These are phyloP conservation scores for Wickerhamiella pararugosa DNA, from an alignment of 1,139 yeast species.

Conservation along the genomic window DNA sequence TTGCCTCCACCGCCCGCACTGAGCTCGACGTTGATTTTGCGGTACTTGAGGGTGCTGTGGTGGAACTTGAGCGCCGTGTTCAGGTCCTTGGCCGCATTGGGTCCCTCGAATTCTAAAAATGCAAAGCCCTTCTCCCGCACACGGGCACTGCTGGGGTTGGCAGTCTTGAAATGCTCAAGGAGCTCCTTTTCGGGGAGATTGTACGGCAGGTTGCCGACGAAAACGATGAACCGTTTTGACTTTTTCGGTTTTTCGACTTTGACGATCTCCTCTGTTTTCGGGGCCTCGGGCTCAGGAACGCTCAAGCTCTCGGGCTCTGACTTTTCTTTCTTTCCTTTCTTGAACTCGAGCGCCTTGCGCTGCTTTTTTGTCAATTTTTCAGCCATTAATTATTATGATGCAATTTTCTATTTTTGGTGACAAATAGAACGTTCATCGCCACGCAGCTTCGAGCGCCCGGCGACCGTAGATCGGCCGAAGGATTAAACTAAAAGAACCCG, in stretches of 20 bases:
- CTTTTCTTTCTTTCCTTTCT: neutral
- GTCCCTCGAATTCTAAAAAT: constrained; percentile 63
- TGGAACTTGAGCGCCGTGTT: constrained; percentile 73
- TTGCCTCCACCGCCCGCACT: constrained; percentile 99
- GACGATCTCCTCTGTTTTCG: neutral
- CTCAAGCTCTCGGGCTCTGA: neutral
- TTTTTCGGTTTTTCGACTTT: constrained; percentile 31
- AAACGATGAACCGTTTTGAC: constrained; percentile 54
- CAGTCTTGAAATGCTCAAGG: constrained; percentile 55
- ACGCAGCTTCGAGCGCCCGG: too few relatives aligned
- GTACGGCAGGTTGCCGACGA: constrained; percentile 87
- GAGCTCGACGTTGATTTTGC: constrained; percentile 84
- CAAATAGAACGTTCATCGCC: too few relatives aligned
- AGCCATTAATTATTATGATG: neutral
- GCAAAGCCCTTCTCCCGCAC: constrained; percentile 72
- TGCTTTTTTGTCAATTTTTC: constrained; percentile 4
- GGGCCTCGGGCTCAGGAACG: neutral
- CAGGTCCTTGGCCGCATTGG: constrained; percentile 50
- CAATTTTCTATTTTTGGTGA: neutral
- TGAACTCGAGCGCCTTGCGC: constrained; percentile 3
- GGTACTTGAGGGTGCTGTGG: constrained; percentile 47
- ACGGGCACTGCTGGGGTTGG: constrained; percentile 61
- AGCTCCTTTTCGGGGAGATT: constrained; percentile 49
- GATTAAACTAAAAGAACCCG: too few relatives aligned
- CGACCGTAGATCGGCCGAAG: too few relatives aligned